A percentile compares a stretch with the other conserved stretches of the same genome.
phyloP scores from a whole-genome alignment of 371 early-diverging fungal genomes.

The Circinella umbellata region DNA sequence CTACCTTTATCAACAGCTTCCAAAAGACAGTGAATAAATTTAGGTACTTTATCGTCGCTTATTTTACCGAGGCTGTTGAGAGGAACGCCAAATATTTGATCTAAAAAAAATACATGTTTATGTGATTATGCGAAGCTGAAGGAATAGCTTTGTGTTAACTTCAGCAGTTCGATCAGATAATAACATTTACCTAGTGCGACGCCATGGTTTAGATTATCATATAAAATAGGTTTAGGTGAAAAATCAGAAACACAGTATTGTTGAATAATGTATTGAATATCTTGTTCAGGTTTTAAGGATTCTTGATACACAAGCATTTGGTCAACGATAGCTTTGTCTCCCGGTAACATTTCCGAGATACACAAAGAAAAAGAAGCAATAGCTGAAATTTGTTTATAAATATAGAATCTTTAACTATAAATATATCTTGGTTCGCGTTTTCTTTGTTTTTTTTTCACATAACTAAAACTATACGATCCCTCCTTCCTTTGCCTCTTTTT shows the following conservation, averaged over 20 bases:
- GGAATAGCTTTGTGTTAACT: no score
- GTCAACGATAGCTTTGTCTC: constrained; percentile 65
- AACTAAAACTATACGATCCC: neutral
- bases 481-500: neutral
- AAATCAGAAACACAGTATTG: constrained; percentile 77
- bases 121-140: neutral
- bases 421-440: neutral
- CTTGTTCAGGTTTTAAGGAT: constrained; percentile 74
- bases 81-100: constrained; percentile 58
- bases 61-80: constrained; percentile 69
- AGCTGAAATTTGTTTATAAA: constrained; percentile 27
- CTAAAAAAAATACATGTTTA: neutral
- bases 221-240: constrained; percentile 72
- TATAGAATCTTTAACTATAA: no score
- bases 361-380: constrained; percentile 67
- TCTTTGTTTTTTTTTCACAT: neutral
- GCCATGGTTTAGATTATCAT: constrained; percentile 69
- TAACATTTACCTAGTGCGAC: constrained; percentile 56
- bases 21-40: constrained; percentile 53
- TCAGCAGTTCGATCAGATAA: neutral
- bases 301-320: constrained; percentile 74
- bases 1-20: constrained; percentile 35
- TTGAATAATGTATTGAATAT: constrained; percentile 77
- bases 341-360: constrained; percentile 58
- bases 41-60: constrained; percentile 61